Percentiles rank a stretch among this genome's conserved stretches.
Evolutionary conservation across 352 stramenopile genomes (phyloP).

Genomic region (Phytophthora lateralis): DNA sequence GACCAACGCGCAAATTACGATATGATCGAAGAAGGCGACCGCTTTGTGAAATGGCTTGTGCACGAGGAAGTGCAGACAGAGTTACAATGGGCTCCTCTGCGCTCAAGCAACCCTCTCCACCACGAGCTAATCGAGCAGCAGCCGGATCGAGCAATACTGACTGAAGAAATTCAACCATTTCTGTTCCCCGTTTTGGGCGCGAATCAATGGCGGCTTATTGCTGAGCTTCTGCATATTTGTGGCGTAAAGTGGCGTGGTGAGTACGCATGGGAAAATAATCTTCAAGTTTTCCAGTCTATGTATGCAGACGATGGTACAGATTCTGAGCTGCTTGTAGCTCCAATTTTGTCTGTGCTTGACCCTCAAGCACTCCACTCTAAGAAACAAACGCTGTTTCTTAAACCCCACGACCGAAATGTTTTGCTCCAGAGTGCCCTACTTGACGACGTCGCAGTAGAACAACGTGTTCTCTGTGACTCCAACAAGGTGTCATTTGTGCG

Average conservation of each 20-base stretch:
- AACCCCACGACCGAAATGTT: conserved; percentile 26
- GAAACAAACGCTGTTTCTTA: conserved; percentile 35
- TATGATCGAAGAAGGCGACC: conserved; percentile 38
- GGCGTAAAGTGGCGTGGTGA: conserved; percentile 45
- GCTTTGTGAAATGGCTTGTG: conserved; percentile 52
- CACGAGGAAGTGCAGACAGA: conserved; percentile 42
- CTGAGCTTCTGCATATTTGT: conserved; percentile 48
- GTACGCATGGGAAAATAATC: conserved; percentile 22
- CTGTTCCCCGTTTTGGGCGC: conserved; percentile 58
- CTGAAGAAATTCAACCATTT: conserved; percentile 82
- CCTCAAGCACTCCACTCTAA: conserved; percentile 9
- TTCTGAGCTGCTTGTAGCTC: conserved; percentile 37
- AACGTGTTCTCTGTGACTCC: conserved; percentile 30
- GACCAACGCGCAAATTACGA: conserved; percentile 68
- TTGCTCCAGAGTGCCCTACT: conserved; percentile 34
- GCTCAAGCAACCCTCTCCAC: conserved; percentile 48
- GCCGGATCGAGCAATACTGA: conserved; percentile 67
- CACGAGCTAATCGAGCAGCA: conserved; percentile 57
- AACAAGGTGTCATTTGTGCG: conserved; percentile 56
- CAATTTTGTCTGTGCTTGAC: conserved; percentile 57
- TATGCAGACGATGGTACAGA: conserved; percentile 49
- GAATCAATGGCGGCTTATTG: conserved; percentile 40
- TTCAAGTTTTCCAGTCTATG: conserved; percentile 21
- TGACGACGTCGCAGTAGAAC: conserved; percentile 30
- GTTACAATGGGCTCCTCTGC: conserved; percentile 66